A percentile compares a stretch with the other conserved stretches of the same genome.
These are phyloP conservation scores for Amanita subjunquillea DNA, from an alignment of 768 basidiomycete genomes.

Conservation along the genomic window DNA sequence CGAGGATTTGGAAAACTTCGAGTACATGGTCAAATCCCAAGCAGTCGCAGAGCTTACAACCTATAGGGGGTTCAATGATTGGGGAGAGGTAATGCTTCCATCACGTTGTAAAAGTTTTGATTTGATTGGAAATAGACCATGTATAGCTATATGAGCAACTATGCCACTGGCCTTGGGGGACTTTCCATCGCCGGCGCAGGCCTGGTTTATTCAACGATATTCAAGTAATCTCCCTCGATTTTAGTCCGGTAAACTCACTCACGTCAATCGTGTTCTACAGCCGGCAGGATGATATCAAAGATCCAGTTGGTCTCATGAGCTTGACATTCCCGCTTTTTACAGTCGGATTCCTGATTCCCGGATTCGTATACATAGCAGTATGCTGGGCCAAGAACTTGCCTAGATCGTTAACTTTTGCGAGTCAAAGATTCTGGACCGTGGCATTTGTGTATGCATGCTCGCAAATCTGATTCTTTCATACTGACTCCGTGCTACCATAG, in stretches of 20 bases:
- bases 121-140: not conserved
- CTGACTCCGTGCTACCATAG: not conserved
- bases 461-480: not conserved
- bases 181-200: constrained; percentile 15
- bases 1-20: not conserved
- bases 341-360: constrained; percentile 16
- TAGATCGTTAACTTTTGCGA: constrained; percentile 13
- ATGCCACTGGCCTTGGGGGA: constrained; percentile 7
- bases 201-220: constrained; percentile 16
- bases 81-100: too few relatives aligned
- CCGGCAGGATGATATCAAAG: constrained; percentile 10
- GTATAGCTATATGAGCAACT: not conserved
- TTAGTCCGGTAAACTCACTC: not conserved
- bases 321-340: constrained; percentile 18
- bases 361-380: constrained; percentile 10
- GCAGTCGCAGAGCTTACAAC: too few relatives aligned
- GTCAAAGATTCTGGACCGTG: constrained; percentile 15
- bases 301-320: constrained; percentile 15
- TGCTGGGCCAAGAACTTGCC: constrained; percentile 12
- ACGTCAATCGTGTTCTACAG: not conserved
- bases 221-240: constrained; percentile 1
- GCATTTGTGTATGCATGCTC: constrained; percentile 5
- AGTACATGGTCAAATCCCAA: too few relatives aligned
- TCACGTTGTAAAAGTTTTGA: not conserved
- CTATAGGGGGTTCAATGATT: too few relatives aligned